Evolutionary conservation across 768 basidiomycete species (phyloP), one percentile per base, ranked within the genome.

Genomic region (Psilocybe subaeruginosa): DNA sequence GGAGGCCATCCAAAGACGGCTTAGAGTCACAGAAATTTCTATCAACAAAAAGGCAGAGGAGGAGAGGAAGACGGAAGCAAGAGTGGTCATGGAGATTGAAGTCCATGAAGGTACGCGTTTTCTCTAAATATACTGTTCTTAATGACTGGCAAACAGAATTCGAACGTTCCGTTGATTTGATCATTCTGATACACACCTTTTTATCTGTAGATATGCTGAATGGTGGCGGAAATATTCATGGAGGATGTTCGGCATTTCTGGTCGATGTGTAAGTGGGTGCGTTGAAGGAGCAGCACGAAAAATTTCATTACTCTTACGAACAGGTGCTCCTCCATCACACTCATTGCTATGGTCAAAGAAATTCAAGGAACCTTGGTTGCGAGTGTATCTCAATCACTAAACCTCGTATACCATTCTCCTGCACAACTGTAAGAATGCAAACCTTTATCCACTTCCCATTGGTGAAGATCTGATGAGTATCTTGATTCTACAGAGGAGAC

Each of bases 221-320:
- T 61, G 76, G 73, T 17, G 64, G 51, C 3, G 77, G 77, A n/a
- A 77, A 69, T 45, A 64, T 87, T 1, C 86, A 88, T 50, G 86
- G 85, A 29, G 85, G 79, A 17, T 87, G 85, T 63, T 76, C 81
- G 2, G 85, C 82, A 0, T 77, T 81, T 55, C 70, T 88, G 3
- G 78, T 86, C 43, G 85, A 87, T 69, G 64, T 78, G 86, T 82
- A 48, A 30, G 80, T 76, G 31, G 1, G 5, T 6, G n/a, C n/a
- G 9, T 50, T 16, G 8, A 14, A 12, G 43, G 8, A 8, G 11
- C 1, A 16, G 17, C 43, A 6, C 14, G n/a, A 16, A 14, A n/a
- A 37, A 12, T 14, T 54, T 14, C 14, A 5, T 27, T 14, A 47
- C 43, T n/a, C 33, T 39, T 5, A 49, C 6, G 33, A 30, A n/a